Conservation (phyloP, 768 basidiomycete genomes). For the Lyophyllum decastes region DNA sequence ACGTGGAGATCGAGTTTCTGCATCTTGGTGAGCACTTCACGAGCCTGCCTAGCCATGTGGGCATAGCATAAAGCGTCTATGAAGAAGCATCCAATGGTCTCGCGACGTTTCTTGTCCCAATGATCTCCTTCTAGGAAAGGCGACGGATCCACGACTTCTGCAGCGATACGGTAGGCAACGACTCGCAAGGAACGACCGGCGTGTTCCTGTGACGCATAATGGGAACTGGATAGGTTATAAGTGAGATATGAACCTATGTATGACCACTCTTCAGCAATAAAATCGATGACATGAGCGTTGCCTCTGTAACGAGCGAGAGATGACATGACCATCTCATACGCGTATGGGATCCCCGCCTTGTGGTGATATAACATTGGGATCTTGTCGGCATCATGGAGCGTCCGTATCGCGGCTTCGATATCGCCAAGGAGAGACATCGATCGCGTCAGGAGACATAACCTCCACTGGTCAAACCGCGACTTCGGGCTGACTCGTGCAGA, state of each 20-base stretch:
- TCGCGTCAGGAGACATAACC: constrained; percentile 14
- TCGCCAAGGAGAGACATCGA: constrained; percentile 9
- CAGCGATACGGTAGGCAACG: constrained; percentile 14
- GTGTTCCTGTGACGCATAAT: background rate
- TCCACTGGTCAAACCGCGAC: constrained; percentile 12
- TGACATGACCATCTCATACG: constrained; percentile 38
- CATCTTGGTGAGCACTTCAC: constrained; percentile 41
- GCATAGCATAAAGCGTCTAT: constrained; percentile 38
- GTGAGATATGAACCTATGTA: constrained; percentile 25
- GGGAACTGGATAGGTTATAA: background rate
- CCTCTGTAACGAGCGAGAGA: constrained; percentile 35
- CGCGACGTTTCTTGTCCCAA: constrained; percentile 27
- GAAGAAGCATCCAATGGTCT: constrained; percentile 38
- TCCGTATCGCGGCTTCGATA: constrained; percentile 12
- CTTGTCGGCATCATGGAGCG: constrained; percentile 25
- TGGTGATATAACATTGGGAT: constrained; percentile 20
- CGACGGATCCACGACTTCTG: constrained; percentile 33
- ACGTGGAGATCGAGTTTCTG: constrained; percentile 33
- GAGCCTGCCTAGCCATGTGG: constrained; percentile 34
- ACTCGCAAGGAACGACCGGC: constrained; percentile 13
- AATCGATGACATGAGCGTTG: constrained; percentile 33
- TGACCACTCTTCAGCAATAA: constrained; percentile 41
- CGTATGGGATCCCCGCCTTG: constrained; percentile 22
- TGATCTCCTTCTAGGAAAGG: constrained; percentile 23
- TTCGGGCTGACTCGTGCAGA: background rate